phyloP scores from a whole-genome alignment of 306 rosid species.

The Sindora glabra region DNA sequence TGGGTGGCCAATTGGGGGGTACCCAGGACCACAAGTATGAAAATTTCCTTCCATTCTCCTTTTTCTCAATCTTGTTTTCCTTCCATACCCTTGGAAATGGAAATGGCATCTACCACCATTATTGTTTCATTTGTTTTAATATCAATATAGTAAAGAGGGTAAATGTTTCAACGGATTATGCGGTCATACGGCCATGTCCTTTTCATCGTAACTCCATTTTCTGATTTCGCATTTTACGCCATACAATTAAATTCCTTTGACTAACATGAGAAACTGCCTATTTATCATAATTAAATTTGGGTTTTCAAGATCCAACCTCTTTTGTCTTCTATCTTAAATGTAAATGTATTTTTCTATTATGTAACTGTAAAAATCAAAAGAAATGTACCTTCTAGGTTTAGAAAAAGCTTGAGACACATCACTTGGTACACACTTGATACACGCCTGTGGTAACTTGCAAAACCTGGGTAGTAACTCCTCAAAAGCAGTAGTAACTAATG shows the following conservation, averaged over 20 bases:
- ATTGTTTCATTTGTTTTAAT: too few species aligned
- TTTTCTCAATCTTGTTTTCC: too few species aligned
- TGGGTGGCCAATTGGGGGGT: constrained; percentile 70
- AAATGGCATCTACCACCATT: too few species aligned
- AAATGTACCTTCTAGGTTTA: background rate
- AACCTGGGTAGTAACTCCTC: too few species aligned
- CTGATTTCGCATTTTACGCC: background rate
- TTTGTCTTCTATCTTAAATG: background rate
- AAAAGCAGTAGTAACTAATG: too few species aligned
- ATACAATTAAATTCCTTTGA: background rate
- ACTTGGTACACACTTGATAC: too few species aligned
- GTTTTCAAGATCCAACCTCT: background rate
- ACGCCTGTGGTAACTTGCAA: too few species aligned
- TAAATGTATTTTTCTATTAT: background rate
- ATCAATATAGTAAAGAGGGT: too few species aligned
- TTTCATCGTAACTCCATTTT: background rate
- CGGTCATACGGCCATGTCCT: background rate
- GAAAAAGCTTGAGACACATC: too few species aligned
- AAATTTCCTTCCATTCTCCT: too few species aligned
- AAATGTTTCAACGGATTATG: too few species aligned
- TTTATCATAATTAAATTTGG: background rate
- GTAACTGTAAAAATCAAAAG: background rate
- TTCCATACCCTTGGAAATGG: too few species aligned
- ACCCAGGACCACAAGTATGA: constrained; percentile 49
- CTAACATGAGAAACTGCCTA: background rate